Conservation (phyloP, 305 asterid species). For the Coffea humblotiana region DNA sequence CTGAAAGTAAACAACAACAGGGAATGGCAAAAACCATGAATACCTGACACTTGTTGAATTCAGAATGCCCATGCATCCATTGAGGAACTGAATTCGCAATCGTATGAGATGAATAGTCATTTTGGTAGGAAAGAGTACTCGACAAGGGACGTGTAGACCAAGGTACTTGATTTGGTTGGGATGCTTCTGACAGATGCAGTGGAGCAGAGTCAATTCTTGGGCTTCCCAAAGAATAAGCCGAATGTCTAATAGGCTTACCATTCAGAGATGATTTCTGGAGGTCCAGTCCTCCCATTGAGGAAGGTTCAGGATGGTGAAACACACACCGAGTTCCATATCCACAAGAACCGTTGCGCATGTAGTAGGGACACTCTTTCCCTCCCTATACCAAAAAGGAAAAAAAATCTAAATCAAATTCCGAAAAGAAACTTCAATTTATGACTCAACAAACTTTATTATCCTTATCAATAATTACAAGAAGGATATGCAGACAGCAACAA, state of each 20-base stretch:
- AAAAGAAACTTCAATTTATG: not conserved
- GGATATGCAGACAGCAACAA: not conserved
- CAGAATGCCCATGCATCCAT: slow-evolving; percentile 11
- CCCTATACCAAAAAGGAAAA: slow-evolving; percentile 27
- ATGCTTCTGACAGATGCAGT: slow-evolving; percentile 22
- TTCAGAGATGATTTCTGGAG: slow-evolving; percentile 14
- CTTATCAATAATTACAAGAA: not conserved
- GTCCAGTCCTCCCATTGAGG: slow-evolving; percentile 24
- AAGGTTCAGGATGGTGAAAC: slow-evolving; percentile 45
- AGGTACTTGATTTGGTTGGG: slow-evolving; percentile 22
- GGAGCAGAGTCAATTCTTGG: slow-evolving; percentile 10
- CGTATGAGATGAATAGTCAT: slow-evolving; percentile 9
- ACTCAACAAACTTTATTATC: not conserved
- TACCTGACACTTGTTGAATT: slow-evolving; percentile 35
- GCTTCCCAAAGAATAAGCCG: slow-evolving; percentile 18
- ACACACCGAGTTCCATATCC: slow-evolving; percentile 37
- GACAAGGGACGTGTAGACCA: slow-evolving; percentile 26
- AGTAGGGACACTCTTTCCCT: slow-evolving; percentile 41
- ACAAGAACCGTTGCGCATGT: slow-evolving; percentile 44
- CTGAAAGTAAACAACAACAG: not conserved
- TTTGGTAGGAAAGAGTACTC: slow-evolving; percentile 9
- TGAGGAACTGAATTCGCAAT: slow-evolving; percentile 3
- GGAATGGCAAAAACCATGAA: not conserved
- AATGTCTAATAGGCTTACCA: slow-evolving; percentile 16
- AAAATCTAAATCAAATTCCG: not conserved